Evolutionary conservation across 345 rosid species (phyloP).

Genomic region (Salix viminalis): DNA sequence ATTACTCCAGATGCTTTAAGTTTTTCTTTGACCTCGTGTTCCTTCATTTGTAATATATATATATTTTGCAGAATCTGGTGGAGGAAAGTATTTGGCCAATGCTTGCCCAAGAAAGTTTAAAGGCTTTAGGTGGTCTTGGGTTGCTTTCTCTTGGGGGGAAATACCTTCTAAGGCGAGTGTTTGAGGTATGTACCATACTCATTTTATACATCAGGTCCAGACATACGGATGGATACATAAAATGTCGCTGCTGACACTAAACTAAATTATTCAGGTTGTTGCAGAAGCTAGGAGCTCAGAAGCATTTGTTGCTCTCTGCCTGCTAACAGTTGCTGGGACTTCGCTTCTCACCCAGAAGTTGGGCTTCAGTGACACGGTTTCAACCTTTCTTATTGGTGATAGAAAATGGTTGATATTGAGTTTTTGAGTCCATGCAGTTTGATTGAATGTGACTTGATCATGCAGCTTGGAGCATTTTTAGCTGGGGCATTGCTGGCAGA

Average conservation of each 20-base stretch:
- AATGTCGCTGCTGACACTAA: constrained; percentile 21
- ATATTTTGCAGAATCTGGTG: constrained; percentile 42
- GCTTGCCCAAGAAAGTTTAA: constrained; percentile 86
- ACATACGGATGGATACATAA: not conserved
- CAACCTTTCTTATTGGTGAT: constrained; percentile 11
- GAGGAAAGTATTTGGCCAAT: constrained; percentile 83
- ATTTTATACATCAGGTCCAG: not conserved
- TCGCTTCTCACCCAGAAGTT: constrained; percentile 83
- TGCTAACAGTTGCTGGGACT: constrained; percentile 90
- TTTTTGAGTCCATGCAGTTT: constrained; percentile 8
- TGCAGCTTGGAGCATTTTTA: constrained; percentile 96
- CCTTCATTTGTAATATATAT: not conserved
- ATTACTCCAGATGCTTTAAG: not conserved
- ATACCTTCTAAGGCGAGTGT: constrained; percentile 69
- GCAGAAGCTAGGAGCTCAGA: constrained; percentile 96
- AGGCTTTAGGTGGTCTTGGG: constrained; percentile 82
- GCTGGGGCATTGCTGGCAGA: constrained; percentile 95
- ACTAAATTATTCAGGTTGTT: constrained; percentile 58
- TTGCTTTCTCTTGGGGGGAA: constrained; percentile 90
- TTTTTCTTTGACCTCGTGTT: not conserved
- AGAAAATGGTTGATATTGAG: constrained; percentile 5
- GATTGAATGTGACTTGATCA: constrained; percentile 9
- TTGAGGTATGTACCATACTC: constrained; percentile 55
- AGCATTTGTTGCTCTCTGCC: constrained; percentile 93
- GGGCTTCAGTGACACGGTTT: constrained; percentile 97